Conservation (phyloP, 805 yeast genomes). For the Barnettozyma vustinii region DNA sequence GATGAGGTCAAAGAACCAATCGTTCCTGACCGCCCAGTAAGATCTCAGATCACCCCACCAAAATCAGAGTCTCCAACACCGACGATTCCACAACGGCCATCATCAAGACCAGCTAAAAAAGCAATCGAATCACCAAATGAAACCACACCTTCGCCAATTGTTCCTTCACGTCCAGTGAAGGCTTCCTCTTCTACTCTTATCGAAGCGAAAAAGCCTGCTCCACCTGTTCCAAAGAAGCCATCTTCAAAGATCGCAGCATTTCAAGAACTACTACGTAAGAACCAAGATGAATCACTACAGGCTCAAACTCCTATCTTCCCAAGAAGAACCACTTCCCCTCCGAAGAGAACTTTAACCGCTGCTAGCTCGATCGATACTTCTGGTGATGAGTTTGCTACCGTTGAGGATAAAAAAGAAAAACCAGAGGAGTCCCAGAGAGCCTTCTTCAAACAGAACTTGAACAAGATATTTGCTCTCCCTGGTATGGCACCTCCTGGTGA, state of each 20-base stretch:
- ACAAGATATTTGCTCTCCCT: conserved; percentile 56
- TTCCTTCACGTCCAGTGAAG: neutral
- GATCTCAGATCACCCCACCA: neutral
- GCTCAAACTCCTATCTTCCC: conserved; percentile 24
- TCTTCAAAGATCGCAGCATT: conserved; percentile 78
- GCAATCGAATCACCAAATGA: neutral
- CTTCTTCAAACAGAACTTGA: conserved; percentile 49
- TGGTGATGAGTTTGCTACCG: conserved; percentile 2
- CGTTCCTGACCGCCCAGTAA: conserved; percentile 12
- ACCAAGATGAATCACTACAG: conserved; percentile 44
- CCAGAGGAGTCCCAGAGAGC: conserved; percentile 18
- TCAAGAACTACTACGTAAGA: conserved; percentile 64
- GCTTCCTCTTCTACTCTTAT: neutral
- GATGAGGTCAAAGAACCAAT: conserved; percentile 3
- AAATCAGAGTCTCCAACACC: neutral
- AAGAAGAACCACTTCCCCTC: conserved; percentile 35
- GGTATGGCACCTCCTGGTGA: conserved; percentile 37
- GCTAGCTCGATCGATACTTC: neutral
- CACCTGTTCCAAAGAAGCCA: conserved; percentile 71
- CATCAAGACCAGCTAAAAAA: conserved; percentile 13
- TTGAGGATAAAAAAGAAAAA: neutral
- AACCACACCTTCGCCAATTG: neutral
- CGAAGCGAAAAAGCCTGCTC: conserved; percentile 32
- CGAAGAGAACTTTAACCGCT: conserved; percentile 8
- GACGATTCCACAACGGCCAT: neutral